Conservation (phyloP, 345 rosid genomes). For the Brassica cretica region DNA sequence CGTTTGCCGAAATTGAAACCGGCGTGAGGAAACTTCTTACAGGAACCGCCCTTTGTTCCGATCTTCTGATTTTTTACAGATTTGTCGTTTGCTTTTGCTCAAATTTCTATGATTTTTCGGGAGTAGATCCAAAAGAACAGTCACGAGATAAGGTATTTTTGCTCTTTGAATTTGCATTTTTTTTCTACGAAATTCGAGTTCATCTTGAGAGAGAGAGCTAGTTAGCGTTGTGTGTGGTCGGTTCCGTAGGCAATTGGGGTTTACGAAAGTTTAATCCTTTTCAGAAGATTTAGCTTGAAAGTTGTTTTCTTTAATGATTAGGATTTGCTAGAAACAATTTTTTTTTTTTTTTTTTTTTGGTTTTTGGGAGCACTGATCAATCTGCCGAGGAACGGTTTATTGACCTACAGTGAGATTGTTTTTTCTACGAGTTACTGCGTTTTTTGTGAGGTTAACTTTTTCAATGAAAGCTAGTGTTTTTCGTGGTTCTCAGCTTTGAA, state of each 20-base stretch:
- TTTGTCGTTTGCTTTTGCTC: conserved; percentile 17
- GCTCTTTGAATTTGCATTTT: conserved; percentile 8
- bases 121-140: conserved; percentile 21
- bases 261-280: background rate
- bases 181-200: conserved; percentile 15
- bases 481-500: background rate
- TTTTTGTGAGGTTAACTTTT: background rate
- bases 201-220: conserved; percentile 26
- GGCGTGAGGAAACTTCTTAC: background rate
- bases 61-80: background rate
- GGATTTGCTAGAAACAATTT: background rate
- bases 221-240: conserved; percentile 6
- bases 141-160: conserved; percentile 18
- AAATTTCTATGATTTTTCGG: conserved; percentile 21
- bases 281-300: background rate
- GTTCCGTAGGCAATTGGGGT: conserved; percentile 29
- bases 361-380: background rate
- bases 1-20: background rate
- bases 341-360: background rate
- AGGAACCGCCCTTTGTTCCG: background rate
- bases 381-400: no score
- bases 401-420: background rate
- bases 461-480: background rate
- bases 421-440: background rate
- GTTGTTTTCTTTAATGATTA: background rate